These are phyloP conservation scores for Candida morakotiae DNA, from an alignment of 805 yeast genomes.

Conservation along the genomic window DNA sequence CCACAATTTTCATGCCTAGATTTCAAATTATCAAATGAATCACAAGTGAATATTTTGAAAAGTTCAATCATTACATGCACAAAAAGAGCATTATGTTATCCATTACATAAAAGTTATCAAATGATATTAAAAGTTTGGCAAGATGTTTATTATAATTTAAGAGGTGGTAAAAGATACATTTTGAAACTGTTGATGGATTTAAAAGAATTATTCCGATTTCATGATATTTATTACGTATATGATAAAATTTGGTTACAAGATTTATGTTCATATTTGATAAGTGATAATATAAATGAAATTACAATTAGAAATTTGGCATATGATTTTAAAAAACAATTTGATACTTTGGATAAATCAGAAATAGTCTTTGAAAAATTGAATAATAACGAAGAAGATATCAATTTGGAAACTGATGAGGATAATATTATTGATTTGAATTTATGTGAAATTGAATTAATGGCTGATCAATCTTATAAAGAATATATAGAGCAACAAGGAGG, in stretches of 20 bases:
- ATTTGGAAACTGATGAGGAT: slow-evolving; percentile 13
- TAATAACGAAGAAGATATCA: slow-evolving; percentile 10
- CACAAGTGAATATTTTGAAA: slow-evolving; percentile 34
- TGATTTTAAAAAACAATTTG: slow-evolving; percentile 49
- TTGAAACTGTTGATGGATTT: slow-evolving; percentile 56
- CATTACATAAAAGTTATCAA: slow-evolving; percentile 70
- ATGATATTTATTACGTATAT: slow-evolving; percentile 82
- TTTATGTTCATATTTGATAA: slow-evolving; percentile 67
- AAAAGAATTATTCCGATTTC: slow-evolving; percentile 73
- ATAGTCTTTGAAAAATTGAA: slow-evolving; percentile 53
- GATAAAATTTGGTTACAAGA: slow-evolving; percentile 76
- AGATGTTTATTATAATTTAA: slow-evolving; percentile 61
- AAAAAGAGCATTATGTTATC: slow-evolving; percentile 73
- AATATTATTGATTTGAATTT: slow-evolving; percentile 45
- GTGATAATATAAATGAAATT: slow-evolving; percentile 55
- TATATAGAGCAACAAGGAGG: slow-evolving; percentile 13
- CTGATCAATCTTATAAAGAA: slow-evolving; percentile 36
- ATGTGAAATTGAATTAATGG: slow-evolving; percentile 54
- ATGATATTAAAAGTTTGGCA: slow-evolving; percentile 64
- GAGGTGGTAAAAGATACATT: slow-evolving; percentile 67
- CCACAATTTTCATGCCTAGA: slow-evolving; percentile 80
- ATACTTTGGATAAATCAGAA: slow-evolving; percentile 35
- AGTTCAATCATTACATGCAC: slow-evolving; percentile 58
- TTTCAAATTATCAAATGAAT: slow-evolving; percentile 37
- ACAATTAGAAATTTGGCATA: slow-evolving; percentile 61